Evolutionary conservation across 345 rosid species (phyloP).

Genomic region (Aethionema arabicum): DNA sequence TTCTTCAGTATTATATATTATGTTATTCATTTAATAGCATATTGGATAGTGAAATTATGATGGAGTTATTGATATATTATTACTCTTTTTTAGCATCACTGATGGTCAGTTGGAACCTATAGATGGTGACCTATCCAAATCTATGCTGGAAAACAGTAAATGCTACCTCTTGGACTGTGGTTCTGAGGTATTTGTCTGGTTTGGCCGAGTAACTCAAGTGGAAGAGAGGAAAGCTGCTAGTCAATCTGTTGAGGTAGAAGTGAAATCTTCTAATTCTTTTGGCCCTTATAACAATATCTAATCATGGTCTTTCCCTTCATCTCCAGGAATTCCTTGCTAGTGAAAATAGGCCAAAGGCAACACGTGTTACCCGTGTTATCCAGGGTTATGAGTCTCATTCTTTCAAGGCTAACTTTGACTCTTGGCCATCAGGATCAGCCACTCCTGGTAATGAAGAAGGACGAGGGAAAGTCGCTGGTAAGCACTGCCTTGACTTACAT

Average conservation of each 20-base stretch:
- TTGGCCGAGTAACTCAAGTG: constrained; percentile 93
- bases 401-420: constrained; percentile 89
- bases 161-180: constrained; percentile 90
- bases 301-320: constrained; percentile 34
- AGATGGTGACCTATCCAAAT: constrained; percentile 82
- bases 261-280: constrained; percentile 2
- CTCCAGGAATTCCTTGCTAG: constrained; percentile 68
- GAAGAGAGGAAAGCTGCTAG: constrained; percentile 93
- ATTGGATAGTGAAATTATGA: constrained; percentile 2
- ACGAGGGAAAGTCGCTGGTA: constrained; percentile 99
- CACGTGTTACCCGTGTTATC: constrained; percentile 70
- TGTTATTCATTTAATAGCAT: background rate
- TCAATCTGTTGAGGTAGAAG: constrained; percentile 79
- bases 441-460: constrained; percentile 86
- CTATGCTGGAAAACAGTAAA: constrained; percentile 75
- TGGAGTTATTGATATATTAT: constrained; percentile 21
- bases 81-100: constrained; percentile 48
- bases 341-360: constrained; percentile 84
- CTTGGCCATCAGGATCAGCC: constrained; percentile 91
- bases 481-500: constrained; percentile 10
- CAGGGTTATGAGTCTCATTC: constrained; percentile 94
- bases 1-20: constrained; percentile 3
- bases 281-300: background rate
- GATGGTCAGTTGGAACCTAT: constrained; percentile 60
- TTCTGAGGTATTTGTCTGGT: constrained; percentile 85